These are phyloP conservation scores for Ilex asprella DNA, from an alignment of 257 asterid species.

Conservation along the genomic window DNA sequence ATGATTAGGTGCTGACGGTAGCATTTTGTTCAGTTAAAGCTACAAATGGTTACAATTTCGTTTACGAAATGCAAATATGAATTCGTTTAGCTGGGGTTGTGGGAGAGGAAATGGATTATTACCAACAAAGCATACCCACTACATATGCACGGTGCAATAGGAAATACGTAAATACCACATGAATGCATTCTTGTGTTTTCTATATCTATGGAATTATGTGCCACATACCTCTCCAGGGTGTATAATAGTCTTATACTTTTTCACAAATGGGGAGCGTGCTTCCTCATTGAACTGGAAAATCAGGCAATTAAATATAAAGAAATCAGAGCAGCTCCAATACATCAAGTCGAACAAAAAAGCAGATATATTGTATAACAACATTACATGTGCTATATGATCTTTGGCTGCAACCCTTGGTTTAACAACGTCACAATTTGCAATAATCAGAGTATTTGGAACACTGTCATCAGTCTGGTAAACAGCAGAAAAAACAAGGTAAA, in stretches of 20 bases:
- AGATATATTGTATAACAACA: background rate
- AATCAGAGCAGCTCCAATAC: background rate
- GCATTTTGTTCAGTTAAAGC: too few relatives aligned
- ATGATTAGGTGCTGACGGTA: too few relatives aligned
- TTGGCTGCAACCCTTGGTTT: slow-evolving; percentile 94
- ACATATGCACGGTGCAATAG: too few relatives aligned
- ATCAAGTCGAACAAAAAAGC: slow-evolving; percentile 1
- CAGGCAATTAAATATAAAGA: slow-evolving; percentile 13
- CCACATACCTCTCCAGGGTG: slow-evolving; percentile 96
- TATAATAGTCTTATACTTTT: slow-evolving; percentile 89
- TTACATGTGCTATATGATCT: slow-evolving; percentile 77
- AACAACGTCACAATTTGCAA: slow-evolving; percentile 89
- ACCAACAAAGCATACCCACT: too few relatives aligned
- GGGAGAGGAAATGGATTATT: too few relatives aligned
- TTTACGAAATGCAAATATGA: too few relatives aligned
- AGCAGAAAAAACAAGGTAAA: background rate
- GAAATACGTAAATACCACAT: too few relatives aligned
- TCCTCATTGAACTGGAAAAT: slow-evolving; percentile 85
- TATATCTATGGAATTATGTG: background rate
- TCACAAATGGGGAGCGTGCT: slow-evolving; percentile 89
- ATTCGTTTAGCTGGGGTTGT: too few relatives aligned
- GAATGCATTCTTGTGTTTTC: too few relatives aligned
- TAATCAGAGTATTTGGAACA: slow-evolving; percentile 89
- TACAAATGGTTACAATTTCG: too few relatives aligned
- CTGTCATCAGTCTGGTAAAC: slow-evolving; percentile 73